A percentile compares a stretch with the other conserved stretches of the same genome.
Conservation (phyloP, 192 early-diverging fungal species). For the Coemansia aciculifera region DNA sequence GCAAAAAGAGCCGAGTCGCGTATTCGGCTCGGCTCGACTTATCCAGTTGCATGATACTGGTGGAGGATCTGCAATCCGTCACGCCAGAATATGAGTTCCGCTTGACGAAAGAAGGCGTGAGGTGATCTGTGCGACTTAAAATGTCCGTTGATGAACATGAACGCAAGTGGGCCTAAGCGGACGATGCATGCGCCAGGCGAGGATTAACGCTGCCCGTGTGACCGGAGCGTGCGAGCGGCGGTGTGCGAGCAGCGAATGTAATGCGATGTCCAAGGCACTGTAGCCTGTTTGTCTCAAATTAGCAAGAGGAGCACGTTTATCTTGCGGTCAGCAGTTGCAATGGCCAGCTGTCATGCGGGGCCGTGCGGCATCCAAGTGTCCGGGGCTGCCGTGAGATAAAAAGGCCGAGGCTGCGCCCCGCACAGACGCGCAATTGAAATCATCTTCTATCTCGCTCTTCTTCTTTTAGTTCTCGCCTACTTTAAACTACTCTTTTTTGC, state of each 20-base stretch:
- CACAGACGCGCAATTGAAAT: neutral
- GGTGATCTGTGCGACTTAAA: slow-evolving; percentile 4
- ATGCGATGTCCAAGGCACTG: neutral
- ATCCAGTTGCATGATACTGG: neutral
- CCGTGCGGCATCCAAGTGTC: neutral
- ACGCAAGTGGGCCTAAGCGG: neutral
- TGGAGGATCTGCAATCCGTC: neutral
- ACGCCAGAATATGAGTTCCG: neutral
- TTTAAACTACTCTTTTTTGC: neutral
- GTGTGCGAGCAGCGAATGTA: slow-evolving; percentile 2
- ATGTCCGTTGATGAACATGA: neutral
- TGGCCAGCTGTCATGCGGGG: neutral
- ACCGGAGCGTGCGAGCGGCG: neutral
- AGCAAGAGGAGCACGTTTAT: neutral
- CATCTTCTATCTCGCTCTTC: neutral
- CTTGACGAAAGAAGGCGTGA: slow-evolving; percentile 5
- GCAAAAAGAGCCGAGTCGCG: neutral
- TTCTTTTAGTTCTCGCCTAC: neutral
- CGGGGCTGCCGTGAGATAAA: neutral
- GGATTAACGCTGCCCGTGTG: neutral
- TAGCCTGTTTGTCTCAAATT: neutral
- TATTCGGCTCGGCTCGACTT: neutral
- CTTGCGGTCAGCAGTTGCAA: slow-evolving; percentile 1
- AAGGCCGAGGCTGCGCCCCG: neutral
- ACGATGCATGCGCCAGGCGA: neutral